Conservation (phyloP, 176 grass and related monocot genomes). For the Aegilops bicornis region DNA sequence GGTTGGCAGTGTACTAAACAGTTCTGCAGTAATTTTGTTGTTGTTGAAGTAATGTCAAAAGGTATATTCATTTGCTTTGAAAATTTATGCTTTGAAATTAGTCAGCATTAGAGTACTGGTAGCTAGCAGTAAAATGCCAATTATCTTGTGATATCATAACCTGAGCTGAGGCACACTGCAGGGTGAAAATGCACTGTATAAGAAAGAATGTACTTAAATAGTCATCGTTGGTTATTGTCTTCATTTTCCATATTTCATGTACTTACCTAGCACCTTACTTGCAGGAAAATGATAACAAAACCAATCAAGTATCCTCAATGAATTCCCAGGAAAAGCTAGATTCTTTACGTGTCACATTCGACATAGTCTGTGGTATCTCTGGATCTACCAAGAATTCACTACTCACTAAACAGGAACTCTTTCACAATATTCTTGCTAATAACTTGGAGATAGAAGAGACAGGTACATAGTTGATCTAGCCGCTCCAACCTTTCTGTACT, state of each 20-base stretch:
- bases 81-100: neutral
- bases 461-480: slow-evolving; percentile 44
- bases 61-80: neutral
- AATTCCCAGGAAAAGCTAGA: slow-evolving; percentile 40
- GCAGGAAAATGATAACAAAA: slow-evolving; percentile 34
- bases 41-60: neutral
- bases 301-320: neutral
- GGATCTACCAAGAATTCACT: slow-evolving; percentile 57
- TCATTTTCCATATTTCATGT: neutral
- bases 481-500: slow-evolving; percentile 14
- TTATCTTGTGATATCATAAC: neutral
- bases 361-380: slow-evolving; percentile 71
- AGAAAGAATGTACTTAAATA: neutral
- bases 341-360: slow-evolving; percentile 68
- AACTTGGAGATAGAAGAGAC: slow-evolving; percentile 92
- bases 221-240: neutral
- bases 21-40: neutral
- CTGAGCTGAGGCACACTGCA: neutral
- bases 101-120: neutral
- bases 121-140: slow-evolving; percentile 6
- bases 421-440: slow-evolving; percentile 82
- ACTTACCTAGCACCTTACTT: slow-evolving; percentile 1
- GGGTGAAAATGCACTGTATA: neutral
- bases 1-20: neutral
- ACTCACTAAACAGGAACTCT: slow-evolving; percentile 86